Percentiles rank a stretch among this genome's conserved stretches.
Evolutionary conservation across 2,329 filamentous ascomycete genomes (phyloP).

Genomic region (Raffaelea deltoideospora): DNA sequence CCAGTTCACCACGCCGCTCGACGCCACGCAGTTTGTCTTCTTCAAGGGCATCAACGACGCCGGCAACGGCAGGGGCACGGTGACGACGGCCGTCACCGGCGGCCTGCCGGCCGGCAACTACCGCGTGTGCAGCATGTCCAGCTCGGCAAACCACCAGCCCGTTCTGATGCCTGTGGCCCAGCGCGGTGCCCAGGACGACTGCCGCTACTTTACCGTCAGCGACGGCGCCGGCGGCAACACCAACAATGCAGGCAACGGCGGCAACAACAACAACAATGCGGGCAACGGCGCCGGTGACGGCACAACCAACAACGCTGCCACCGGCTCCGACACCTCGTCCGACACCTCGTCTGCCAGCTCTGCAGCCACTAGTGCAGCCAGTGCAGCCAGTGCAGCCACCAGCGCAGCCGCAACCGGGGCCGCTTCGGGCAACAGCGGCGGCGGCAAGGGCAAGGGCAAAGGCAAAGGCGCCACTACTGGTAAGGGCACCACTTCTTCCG

Average conservation of each 20-base stretch:
- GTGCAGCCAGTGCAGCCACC: conserved; percentile 1
- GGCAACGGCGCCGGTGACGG: too few species aligned
- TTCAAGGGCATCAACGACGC: conserved; percentile 54
- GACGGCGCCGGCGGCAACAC: conserved; percentile 6
- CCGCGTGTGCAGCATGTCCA: conserved; percentile 48
- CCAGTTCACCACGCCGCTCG: conserved; percentile 35
- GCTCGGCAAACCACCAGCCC: conserved; percentile 50
- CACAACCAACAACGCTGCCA: too few species aligned
- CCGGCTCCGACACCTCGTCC: too few species aligned
- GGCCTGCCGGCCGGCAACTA: conserved; percentile 49
- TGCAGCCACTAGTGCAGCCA: conserved; percentile 1
- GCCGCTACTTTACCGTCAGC: conserved; percentile 41
- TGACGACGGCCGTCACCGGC: conserved; percentile 36
- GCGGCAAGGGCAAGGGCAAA: conserved; percentile 3
- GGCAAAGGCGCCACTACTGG: too few species aligned
- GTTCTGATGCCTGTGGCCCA: conserved; percentile 52
- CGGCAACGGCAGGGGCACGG: conserved; percentile 37
- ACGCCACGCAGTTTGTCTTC: conserved; percentile 40
- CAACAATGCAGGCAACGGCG: conserved; percentile 5
- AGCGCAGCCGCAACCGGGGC: neutral
- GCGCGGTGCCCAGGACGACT: conserved; percentile 52
- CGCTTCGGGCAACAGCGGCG: conserved; percentile 1
- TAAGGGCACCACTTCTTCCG: too few species aligned
- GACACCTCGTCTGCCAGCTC: conserved; percentile 4
- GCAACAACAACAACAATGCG: conserved; percentile 8